phyloP scores from a whole-genome alignment of 148 eudicot species.

The Diospyros kaki region DNA sequence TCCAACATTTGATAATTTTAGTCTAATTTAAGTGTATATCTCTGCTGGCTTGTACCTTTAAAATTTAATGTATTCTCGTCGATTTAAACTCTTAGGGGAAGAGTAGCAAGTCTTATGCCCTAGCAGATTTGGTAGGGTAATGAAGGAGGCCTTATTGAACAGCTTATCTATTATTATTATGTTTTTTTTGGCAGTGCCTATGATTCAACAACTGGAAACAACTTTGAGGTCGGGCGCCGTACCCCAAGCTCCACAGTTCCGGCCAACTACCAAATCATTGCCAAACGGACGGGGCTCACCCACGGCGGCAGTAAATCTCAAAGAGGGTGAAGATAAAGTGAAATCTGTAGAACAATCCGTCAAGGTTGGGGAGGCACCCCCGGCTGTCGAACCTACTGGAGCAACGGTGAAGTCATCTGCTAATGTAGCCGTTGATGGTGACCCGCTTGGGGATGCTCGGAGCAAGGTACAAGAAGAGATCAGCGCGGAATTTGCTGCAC shows the following conservation, averaged over 20 bases:
- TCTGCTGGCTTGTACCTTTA: too few relatives aligned
- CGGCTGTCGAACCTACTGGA: constrained; percentile 25
- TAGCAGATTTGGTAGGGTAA: not conserved
- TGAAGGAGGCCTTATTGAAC: not conserved
- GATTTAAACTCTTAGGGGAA: too few relatives aligned
- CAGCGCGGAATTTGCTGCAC: constrained; percentile 63
- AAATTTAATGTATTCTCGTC: too few relatives aligned
- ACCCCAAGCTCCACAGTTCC: constrained; percentile 87
- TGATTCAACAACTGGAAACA: constrained; percentile 86
- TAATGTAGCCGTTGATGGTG: constrained; percentile 23
- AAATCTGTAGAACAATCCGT: constrained; percentile 18
- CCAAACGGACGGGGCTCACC: constrained; percentile 6
- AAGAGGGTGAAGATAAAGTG: constrained; percentile 6
- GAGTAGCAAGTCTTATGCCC: not conserved
- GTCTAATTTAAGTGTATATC: too few relatives aligned
- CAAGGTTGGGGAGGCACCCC: constrained; percentile 21
- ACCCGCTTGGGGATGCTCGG: constrained; percentile 75
- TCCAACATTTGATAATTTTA: too few relatives aligned
- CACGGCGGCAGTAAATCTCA: constrained; percentile 12
- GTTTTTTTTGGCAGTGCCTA: constrained; percentile 59
- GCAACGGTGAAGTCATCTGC: constrained; percentile 17
- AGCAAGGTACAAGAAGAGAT: constrained; percentile 88
- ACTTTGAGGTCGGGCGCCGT: constrained; percentile 79
- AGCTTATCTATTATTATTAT: too few relatives aligned
- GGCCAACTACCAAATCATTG: constrained; percentile 32